Percentiles rank a stretch among this genome's conserved stretches.
Conservation (phyloP, 495 filamentous ascomycete genomes). For the Penicillium angulare region DNA sequence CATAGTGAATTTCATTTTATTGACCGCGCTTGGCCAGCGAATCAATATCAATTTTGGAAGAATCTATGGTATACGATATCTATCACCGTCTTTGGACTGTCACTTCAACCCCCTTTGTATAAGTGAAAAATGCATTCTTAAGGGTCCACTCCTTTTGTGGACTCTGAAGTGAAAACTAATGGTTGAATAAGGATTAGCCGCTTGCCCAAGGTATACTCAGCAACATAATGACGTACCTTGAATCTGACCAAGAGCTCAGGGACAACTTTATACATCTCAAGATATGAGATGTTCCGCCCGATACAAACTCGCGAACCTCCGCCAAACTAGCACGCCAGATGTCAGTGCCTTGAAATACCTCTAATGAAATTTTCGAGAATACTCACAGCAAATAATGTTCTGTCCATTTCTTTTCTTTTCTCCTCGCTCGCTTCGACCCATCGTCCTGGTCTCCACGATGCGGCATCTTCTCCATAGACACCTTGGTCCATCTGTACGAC, state of each 20-base stretch:
- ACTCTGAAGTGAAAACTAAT: neutral
- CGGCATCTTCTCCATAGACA: constrained; percentile 50
- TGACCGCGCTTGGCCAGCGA: too few relatives aligned
- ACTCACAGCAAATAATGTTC: constrained; percentile 10
- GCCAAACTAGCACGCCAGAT: constrained; percentile 6
- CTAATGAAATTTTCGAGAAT: neutral
- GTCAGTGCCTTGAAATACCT: neutral
- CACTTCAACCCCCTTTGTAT: neutral
- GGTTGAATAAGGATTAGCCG: too few relatives aligned
- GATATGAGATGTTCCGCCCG: constrained; percentile 18
- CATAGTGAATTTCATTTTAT: constrained; percentile 3
- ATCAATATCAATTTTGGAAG: too few relatives aligned
- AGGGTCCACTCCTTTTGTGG: neutral
- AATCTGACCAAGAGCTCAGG: too few relatives aligned
- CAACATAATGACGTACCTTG: too few relatives aligned
- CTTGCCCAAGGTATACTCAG: too few relatives aligned
- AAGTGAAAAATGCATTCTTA: neutral
- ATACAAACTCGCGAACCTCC: constrained; percentile 16
- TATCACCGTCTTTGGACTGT: neutral
- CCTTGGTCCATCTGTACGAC: constrained; percentile 29
- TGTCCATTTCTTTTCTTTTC: constrained; percentile 17
- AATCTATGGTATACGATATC: too few relatives aligned
- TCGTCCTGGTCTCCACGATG: constrained; percentile 47
- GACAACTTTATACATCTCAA: constrained; percentile 15
- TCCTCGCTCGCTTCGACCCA: constrained; percentile 45